phyloP scores from a whole-genome alignment of 1,284 basidiomycete species.

The Marasmius tenuissimus region DNA sequence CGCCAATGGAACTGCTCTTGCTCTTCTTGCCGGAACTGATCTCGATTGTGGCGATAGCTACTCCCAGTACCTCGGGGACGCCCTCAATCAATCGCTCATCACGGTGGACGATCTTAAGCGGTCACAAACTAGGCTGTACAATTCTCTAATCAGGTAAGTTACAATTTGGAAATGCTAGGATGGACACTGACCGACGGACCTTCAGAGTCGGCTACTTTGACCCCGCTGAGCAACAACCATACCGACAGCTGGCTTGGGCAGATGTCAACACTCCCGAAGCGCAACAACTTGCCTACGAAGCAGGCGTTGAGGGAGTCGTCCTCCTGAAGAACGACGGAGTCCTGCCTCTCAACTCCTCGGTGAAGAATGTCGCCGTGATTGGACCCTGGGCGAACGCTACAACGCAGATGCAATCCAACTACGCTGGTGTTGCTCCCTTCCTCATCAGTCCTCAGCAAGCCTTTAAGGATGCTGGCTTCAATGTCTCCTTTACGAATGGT shows the following conservation, averaged over 20 bases:
- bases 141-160: constrained; percentile 50
- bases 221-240: constrained; percentile 46
- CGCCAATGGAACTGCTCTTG: constrained; percentile 46
- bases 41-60: constrained; percentile 54
- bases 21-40: constrained; percentile 55
- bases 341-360: constrained; percentile 41
- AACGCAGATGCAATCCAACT: constrained; percentile 56
- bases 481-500: constrained; percentile 41
- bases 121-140: constrained; percentile 46
- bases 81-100: constrained; percentile 47
- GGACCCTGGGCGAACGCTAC: constrained; percentile 60
- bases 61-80: constrained; percentile 40
- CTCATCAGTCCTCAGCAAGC: constrained; percentile 53
- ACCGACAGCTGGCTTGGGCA: constrained; percentile 45
- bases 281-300: constrained; percentile 49
- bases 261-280: constrained; percentile 45
- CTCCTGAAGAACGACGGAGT: constrained; percentile 58
- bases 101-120: constrained; percentile 40
- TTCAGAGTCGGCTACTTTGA: constrained; percentile 57
- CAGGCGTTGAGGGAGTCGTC: constrained; percentile 52
- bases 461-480: constrained; percentile 45
- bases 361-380: constrained; percentile 49
- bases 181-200: background rate
- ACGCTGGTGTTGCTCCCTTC: constrained; percentile 51
- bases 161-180: background rate